Evolutionary conservation across 495 filamentous ascomycete genomes (phyloP).

Genomic region (Neurospora sp.): DNA sequence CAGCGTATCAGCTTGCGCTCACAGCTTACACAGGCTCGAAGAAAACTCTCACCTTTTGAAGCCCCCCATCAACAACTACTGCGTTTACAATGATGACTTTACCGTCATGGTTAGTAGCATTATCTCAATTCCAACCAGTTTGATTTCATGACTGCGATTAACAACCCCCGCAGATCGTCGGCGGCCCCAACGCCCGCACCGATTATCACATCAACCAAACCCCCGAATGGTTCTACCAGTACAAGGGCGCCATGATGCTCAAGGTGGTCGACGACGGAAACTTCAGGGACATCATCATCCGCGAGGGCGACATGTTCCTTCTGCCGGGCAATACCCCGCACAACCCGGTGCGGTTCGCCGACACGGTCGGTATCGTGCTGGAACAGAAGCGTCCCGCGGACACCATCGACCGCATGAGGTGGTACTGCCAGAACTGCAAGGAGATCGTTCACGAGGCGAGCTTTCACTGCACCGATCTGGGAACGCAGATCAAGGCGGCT

Average conservation of each 20-base stretch:
- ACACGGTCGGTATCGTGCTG: constrained; percentile 73
- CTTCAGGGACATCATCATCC: constrained; percentile 79
- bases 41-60: constrained; percentile 87
- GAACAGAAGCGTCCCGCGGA: constrained; percentile 70
- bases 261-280: constrained; percentile 65
- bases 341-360: constrained; percentile 54
- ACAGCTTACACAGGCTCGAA: constrained; percentile 57
- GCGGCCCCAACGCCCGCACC: constrained; percentile 89
- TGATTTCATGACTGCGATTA: background rate
- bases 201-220: constrained; percentile 99
- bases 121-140: background rate
- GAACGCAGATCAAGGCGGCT: constrained; percentile 93
- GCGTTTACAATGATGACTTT: constrained; percentile 74
- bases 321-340: constrained; percentile 88
- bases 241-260: constrained; percentile 84
- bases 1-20: background rate
- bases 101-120: constrained; percentile 57
- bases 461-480: constrained; percentile 85
- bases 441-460: constrained; percentile 72
- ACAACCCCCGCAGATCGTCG: constrained; percentile 58
- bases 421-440: constrained; percentile 73
- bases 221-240: constrained; percentile 96
- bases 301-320: constrained; percentile 90
- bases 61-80: constrained; percentile 95
- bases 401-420: constrained; percentile 70